Evolutionary conservation across 2,329 filamentous ascomycete species (phyloP).

Genomic region (Passalora sequoiae): DNA sequence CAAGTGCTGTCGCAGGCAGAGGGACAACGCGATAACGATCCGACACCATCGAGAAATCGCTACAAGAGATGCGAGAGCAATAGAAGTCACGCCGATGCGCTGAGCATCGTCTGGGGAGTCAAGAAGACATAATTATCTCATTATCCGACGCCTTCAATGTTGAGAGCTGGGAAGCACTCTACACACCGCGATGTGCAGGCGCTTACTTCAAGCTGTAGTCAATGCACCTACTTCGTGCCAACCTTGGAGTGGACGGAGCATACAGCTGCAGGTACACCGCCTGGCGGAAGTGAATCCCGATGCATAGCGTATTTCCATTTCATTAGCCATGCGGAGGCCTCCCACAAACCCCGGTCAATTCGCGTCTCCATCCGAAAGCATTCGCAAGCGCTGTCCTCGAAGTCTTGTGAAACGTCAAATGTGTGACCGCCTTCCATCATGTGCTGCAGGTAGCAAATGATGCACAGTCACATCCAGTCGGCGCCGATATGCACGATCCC

Average conservation of each 20-base stretch:
- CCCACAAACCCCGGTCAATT: slow-evolving; percentile 1
- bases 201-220: background rate
- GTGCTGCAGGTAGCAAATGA: background rate
- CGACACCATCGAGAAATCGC: too few species aligned
- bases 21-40: background rate
- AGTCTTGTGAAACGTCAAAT: background rate
- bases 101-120: too few species aligned
- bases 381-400: background rate
- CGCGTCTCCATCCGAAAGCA: background rate
- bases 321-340: background rate
- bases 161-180: background rate
- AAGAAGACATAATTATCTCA: too few species aligned
- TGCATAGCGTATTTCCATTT: background rate
- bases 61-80: too few species aligned
- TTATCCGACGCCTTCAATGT: too few species aligned
- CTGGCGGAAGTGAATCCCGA: slow-evolving; percentile 1
- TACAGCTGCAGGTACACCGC: slow-evolving; percentile 7
- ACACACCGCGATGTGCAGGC: background rate
- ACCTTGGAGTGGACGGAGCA: slow-evolving; percentile 1
- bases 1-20: background rate
- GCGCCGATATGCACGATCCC: slow-evolving; percentile 1
- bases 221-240: too few species aligned
- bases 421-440: background rate
- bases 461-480: background rate
- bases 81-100: too few species aligned